Percentiles rank a stretch among this genome's conserved stretches.
Evolutionary conservation across 495 filamentous ascomycete genomes (phyloP).

Genomic region (Cercophora samala): DNA sequence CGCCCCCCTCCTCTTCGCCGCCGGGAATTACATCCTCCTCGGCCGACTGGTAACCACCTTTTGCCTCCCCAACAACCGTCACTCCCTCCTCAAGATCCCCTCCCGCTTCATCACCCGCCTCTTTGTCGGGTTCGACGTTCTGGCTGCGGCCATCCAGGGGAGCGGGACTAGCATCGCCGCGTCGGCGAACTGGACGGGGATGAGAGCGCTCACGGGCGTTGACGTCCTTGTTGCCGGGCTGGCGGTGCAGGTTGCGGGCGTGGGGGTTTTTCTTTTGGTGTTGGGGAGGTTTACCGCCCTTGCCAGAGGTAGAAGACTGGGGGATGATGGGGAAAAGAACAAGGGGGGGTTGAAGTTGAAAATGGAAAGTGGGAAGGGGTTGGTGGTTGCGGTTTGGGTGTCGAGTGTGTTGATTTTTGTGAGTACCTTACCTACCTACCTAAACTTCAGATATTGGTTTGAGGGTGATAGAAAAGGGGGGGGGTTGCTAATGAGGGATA

Average conservation of each 20-base stretch:
- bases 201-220: constrained; percentile 34
- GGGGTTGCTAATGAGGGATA: background rate
- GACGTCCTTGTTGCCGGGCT: constrained; percentile 46
- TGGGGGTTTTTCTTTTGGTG: constrained; percentile 47
- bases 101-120: constrained; percentile 44
- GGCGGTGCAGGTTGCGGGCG: constrained; percentile 48
- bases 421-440: constrained; percentile 13
- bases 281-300: constrained; percentile 33
- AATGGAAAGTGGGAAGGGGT: constrained; percentile 44
- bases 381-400: constrained; percentile 52
- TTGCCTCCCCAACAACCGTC: constrained; percentile 23
- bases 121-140: constrained; percentile 39
- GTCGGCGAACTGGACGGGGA: constrained; percentile 30
- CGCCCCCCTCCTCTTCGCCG: constrained; percentile 47
- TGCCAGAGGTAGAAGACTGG: constrained; percentile 16
- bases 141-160: constrained; percentile 40
- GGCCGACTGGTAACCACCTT: constrained; percentile 45
- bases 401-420: constrained; percentile 57
- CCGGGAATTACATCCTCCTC: constrained; percentile 48
- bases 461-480: background rate
- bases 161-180: constrained; percentile 29
- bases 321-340: background rate
- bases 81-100: constrained; percentile 20
- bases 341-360: background rate
- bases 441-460: too few relatives aligned